Conservation (phyloP, 2,329 filamentous ascomycete genomes). For the Fusarium sp. region DNA sequence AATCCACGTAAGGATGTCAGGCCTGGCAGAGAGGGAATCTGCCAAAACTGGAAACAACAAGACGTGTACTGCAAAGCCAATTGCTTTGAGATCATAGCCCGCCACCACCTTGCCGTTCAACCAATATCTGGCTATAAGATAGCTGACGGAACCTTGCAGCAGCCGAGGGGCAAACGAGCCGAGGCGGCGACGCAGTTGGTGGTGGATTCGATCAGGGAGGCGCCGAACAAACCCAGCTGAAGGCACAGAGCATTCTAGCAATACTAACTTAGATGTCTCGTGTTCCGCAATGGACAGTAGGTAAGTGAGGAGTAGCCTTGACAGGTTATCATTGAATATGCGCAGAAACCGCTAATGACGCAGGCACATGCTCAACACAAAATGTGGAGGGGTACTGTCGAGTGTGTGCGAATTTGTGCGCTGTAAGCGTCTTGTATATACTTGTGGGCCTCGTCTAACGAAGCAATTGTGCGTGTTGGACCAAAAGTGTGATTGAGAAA, state of each 20-base stretch:
- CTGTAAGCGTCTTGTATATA: constrained; percentile 1
- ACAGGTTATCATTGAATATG: constrained; percentile 9
- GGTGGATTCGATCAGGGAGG: constrained; percentile 37
- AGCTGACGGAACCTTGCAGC: constrained; percentile 33
- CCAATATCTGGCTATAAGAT: background rate
- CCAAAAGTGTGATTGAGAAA: constrained; percentile 23
- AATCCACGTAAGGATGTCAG: background rate
- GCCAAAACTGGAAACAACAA: background rate
- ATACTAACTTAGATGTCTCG: constrained; percentile 8
- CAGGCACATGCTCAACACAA: constrained; percentile 13
- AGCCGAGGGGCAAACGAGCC: constrained; percentile 35
- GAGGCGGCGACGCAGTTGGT: constrained; percentile 26
- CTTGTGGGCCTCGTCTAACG: constrained; percentile 21
- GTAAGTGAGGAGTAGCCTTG: constrained; percentile 1
- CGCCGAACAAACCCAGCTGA: constrained; percentile 31
- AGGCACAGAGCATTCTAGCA: constrained; percentile 7
- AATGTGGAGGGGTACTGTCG: constrained; percentile 27
- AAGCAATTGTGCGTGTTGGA: constrained; percentile 7
- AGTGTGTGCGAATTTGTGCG: constrained; percentile 20
- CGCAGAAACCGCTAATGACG: constrained; percentile 22
- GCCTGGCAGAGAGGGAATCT: background rate
- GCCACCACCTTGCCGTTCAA: too few species aligned
- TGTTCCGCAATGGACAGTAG: constrained; percentile 6
- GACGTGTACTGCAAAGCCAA: too few species aligned
- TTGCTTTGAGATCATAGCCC: too few species aligned